These are phyloP conservation scores for Euphorbia corollata DNA, from an alignment of 441 rosid genomes.

Conservation along the genomic window DNA sequence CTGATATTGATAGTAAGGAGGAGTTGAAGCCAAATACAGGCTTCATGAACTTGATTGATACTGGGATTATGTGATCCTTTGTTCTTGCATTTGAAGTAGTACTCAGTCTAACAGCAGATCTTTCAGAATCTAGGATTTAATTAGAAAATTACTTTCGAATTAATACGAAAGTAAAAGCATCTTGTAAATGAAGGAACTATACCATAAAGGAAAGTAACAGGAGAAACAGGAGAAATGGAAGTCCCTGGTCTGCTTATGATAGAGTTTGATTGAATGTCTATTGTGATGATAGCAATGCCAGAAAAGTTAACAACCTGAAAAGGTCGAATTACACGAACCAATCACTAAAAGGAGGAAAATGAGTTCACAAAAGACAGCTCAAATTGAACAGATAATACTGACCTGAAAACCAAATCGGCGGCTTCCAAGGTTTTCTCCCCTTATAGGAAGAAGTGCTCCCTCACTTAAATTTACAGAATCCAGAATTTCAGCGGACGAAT, in stretches of 20 bases:
- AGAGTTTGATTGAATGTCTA: slow-evolving; percentile 38
- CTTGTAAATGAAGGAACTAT: slow-evolving; percentile 14
- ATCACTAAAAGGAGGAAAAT: background rate
- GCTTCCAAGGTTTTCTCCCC: slow-evolving; percentile 46
- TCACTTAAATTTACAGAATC: slow-evolving; percentile 42
- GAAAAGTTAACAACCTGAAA: slow-evolving; percentile 48
- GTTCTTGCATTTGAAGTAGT: slow-evolving; percentile 66
- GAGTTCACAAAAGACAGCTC: slow-evolving; percentile 3
- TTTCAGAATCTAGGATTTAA: slow-evolving; percentile 48
- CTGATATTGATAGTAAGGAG: slow-evolving; percentile 57
- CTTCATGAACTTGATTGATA: slow-evolving; percentile 63
- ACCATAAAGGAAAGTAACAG: slow-evolving; percentile 84
- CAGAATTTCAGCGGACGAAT: slow-evolving; percentile 57
- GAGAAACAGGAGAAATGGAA: slow-evolving; percentile 62
- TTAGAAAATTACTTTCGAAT: no score
- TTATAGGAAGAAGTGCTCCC: slow-evolving; percentile 56
- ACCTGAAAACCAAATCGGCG: slow-evolving; percentile 81
- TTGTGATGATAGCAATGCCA: slow-evolving; percentile 43
- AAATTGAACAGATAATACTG: slow-evolving; percentile 21
- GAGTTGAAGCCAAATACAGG: slow-evolving; percentile 88
- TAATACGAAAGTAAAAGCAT: background rate
- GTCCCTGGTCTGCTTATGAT: slow-evolving; percentile 68
- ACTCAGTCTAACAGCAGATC: slow-evolving; percentile 64
- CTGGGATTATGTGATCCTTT: slow-evolving; percentile 44
- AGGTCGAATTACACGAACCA: slow-evolving; percentile 11